Base-by-base conservation (phyloP, 2,329 filamentous ascomycete species). In the Ophiostoma sp. region DNA sequence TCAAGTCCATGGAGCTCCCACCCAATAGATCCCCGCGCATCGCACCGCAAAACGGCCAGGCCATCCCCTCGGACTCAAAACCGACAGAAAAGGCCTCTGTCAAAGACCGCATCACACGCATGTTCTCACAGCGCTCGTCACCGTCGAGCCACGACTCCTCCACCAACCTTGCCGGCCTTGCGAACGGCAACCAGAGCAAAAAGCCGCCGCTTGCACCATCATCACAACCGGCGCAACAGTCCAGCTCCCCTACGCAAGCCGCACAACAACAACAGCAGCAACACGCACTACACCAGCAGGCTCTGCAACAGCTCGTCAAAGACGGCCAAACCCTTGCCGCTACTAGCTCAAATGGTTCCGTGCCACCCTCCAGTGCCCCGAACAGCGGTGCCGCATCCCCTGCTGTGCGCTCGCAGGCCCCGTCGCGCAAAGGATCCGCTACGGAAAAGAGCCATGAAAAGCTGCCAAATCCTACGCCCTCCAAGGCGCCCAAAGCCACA, bases 51-150 rank as follows among this genome's bases (percentile, higher is more conserved):
- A 81, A 82, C 72, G 80, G 77, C 71, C 65, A 66, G 27, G 64
- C 68, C 9, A 45, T 42, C 5, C 65, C 60, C 3, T 38, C 69
- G 66, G 79, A 81, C 45, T 74, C 73, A 67, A 71, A 76, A 67
- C 75, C 76, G 68, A 81, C 78, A 68, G 85, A 87, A 73, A 87
- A 85, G 76, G 76, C 82, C 2, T 86, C 85, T 14, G 85, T 89
- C 77, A 89, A 88, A 75, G 85, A 87, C 75, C 84, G 85, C 64
- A 76, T 89, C 68, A 85, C 85, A 55, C 84, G 86, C 79, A 89
- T 89, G 83, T 89, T 89, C 77, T 86, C 76, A 55, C 78, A 76
- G 68, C 75, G 76, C 67, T 72, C 78, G 49, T 78, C 77, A 68
- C 72, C 78, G 44, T 78, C 77, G 68, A 71, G 41, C 18, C 55